These are phyloP conservation scores for Vinca minor DNA, from an alignment of 257 asterid genomes.

Conservation along the genomic window DNA sequence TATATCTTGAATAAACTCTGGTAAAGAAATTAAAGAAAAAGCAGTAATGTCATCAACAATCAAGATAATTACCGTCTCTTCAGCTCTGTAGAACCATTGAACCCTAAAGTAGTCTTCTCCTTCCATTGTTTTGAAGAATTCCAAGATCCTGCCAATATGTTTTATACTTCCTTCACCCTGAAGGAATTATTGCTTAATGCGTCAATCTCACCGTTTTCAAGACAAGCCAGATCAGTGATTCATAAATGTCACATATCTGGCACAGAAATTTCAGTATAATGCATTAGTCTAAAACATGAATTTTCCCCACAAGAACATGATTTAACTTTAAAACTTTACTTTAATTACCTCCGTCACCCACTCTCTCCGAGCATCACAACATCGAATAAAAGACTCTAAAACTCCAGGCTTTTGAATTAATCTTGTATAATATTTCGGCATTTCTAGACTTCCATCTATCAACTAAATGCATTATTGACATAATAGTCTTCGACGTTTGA, in stretches of 20 bases:
- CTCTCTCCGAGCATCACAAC: not conserved
- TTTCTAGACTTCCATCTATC: not conserved
- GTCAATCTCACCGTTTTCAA: conserved; percentile 54
- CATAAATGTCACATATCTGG: conserved; percentile 31
- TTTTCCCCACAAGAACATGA: conserved; percentile 2
- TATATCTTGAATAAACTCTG: conserved; percentile 3
- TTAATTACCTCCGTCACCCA: not conserved
- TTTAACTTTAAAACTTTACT: conserved; percentile 9
- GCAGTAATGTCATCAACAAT: not conserved
- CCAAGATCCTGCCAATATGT: conserved; percentile 73
- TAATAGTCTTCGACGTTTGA: not conserved
- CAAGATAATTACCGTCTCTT: conserved; percentile 67
- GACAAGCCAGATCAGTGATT: conserved; percentile 50
- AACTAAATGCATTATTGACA: not conserved
- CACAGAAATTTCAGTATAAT: conserved; percentile 21
- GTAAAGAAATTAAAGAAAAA: conserved; percentile 7
- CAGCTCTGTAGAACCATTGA: conserved; percentile 90
- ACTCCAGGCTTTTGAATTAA: not conserved
- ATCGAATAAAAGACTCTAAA: not conserved
- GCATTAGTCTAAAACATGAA: conserved; percentile 14
- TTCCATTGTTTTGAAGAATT: conserved; percentile 62
- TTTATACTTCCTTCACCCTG: conserved; percentile 79
- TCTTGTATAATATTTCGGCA: not conserved
- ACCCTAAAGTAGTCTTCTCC: conserved; percentile 82
- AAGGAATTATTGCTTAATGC: conserved; percentile 66